Evolutionary conservation across 75 land plant genomes (phyloP).

Genomic region (Pinus albicaulis): DNA sequence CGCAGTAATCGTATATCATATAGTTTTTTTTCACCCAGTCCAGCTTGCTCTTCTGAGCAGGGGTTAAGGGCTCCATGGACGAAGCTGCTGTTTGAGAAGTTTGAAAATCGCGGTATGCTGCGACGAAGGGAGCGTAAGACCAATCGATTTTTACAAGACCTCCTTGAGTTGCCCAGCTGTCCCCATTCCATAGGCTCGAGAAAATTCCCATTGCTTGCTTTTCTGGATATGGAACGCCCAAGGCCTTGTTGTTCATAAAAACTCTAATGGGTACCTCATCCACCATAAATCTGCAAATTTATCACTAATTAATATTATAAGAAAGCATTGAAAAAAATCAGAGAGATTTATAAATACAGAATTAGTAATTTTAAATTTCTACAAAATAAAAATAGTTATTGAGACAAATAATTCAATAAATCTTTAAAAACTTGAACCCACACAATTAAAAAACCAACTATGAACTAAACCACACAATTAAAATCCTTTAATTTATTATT

Average conservation of each 20-base stretch:
- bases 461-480: too few relatives aligned
- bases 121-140: slow-evolving; percentile 35
- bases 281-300: slow-evolving; percentile 31
- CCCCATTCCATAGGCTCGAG: slow-evolving; percentile 44
- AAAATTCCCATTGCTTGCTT: slow-evolving; percentile 30
- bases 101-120: slow-evolving; percentile 16
- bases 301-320: too few relatives aligned
- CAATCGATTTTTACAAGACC: slow-evolving; percentile 38
- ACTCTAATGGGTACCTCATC: slow-evolving; percentile 35
- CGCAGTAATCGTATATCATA: slow-evolving; percentile 32
- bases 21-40: slow-evolving; percentile 24
- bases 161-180: slow-evolving; percentile 39
- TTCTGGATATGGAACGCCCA: slow-evolving; percentile 34
- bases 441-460: too few relatives aligned
- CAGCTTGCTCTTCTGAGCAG: neutral
- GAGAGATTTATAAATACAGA: too few relatives aligned
- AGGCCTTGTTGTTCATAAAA: slow-evolving; percentile 34
- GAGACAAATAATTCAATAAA: too few relatives aligned
- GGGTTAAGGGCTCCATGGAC: too few relatives aligned
- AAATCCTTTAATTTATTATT: too few relatives aligned
- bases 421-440: too few relatives aligned
- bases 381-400: too few relatives aligned
- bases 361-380: too few relatives aligned
- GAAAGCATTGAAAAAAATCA: too few relatives aligned
- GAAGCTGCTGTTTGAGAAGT: neutral